phyloP scores from a whole-genome alignment of 345 rosid species.

The Dipteronia sinensis region DNA sequence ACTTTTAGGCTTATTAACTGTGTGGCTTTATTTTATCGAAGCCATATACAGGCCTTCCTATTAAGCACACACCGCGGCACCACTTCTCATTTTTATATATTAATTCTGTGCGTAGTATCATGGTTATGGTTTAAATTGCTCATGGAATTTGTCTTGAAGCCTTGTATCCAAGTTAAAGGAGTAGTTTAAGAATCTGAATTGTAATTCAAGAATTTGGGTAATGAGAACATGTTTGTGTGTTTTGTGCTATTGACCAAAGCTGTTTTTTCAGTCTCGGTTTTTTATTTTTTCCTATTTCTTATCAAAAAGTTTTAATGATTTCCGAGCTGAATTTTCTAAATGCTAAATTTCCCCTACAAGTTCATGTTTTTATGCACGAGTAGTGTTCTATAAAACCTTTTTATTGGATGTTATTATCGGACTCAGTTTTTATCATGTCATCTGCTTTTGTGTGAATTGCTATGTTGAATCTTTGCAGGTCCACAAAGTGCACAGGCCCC shows the following conservation, averaged over 20 bases:
- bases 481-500: slow-evolving; percentile 28
- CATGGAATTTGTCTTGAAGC: not conserved
- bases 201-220: not conserved
- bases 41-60: not conserved
- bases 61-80: not conserved
- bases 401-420: not conserved
- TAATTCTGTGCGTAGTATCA: not conserved
- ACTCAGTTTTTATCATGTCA: not conserved
- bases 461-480: slow-evolving; percentile 33
- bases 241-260: not conserved
- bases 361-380: not conserved
- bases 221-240: not conserved
- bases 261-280: not conserved
- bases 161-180: not conserved
- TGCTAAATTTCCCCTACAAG: not conserved
- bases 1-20: not conserved
- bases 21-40: not conserved
- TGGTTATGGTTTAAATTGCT: not conserved
- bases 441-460: not conserved
- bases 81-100: not conserved
- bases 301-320: not conserved
- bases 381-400: not conserved
- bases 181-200: not conserved
- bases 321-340: not conserved
- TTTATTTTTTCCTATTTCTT: not conserved